phyloP scores from a whole-genome alignment of 1,284 basidiomycete species.

The Pholiota adiposa region DNA sequence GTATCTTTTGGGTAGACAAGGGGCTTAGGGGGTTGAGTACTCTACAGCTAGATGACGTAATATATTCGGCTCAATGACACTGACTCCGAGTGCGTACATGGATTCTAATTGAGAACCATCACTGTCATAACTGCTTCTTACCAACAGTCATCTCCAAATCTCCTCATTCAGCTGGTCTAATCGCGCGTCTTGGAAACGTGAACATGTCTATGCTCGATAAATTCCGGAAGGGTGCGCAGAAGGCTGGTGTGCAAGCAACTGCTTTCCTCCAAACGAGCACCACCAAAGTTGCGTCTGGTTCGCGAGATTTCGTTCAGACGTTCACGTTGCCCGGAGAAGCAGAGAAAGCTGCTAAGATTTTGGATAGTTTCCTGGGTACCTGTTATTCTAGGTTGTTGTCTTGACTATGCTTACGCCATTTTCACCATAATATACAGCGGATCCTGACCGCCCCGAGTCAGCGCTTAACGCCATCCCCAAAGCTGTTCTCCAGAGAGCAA shows the following conservation, averaged over 20 bases:
- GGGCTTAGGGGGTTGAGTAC: not conserved
- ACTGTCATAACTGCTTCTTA: not conserved
- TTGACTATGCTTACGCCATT: not conserved
- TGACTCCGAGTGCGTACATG: not conserved
- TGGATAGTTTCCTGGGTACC: conserved; percentile 86
- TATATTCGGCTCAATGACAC: not conserved
- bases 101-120: not conserved
- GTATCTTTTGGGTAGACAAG: too few species aligned
- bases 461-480: conserved; percentile 97
- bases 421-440: conserved; percentile 56
- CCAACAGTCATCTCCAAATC: not conserved
- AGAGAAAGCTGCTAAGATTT: conserved; percentile 90
- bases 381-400: not conserved
- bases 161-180: not conserved
- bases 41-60: not conserved
- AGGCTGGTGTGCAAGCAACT: conserved; percentile 80
- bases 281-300: conserved; percentile 70
- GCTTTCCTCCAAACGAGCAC: conserved; percentile 72
- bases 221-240: conserved; percentile 79
- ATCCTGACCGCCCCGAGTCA: conserved; percentile 86
- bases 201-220: conserved; percentile 72
- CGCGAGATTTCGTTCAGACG: conserved; percentile 77
- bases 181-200: not conserved
- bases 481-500: conserved; percentile 87
- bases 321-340: conserved; percentile 89